These are phyloP conservation scores for Syzygium malaccense DNA, from an alignment of 441 rosid genomes.

Conservation along the genomic window DNA sequence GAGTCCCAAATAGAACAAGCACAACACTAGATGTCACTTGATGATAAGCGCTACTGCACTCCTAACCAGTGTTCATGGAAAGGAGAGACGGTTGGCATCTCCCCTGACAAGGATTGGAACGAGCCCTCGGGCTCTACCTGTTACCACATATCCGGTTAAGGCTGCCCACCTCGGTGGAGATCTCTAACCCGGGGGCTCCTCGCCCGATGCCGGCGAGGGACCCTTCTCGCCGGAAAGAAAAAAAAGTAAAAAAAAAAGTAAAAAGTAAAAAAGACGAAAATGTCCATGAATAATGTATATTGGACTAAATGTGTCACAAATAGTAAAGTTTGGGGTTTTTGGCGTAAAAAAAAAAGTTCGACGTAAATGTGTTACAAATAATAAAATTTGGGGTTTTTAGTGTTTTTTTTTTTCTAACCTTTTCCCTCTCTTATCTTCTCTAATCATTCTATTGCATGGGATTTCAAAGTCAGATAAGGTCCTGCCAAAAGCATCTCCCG, in stretches of 20 bases:
- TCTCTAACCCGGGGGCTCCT: slow-evolving; percentile 16
- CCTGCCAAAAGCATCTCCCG: rapidly evolving
- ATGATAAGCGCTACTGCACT: rapidly evolving
- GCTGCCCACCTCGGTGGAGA: slow-evolving; percentile 38
- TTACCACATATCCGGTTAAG: slow-evolving; percentile 39
- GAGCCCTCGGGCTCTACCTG: not conserved
- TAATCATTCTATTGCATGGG: not conserved
- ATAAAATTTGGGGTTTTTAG: too few species aligned
- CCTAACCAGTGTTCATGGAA: not conserved
- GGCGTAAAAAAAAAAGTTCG: too few species aligned
- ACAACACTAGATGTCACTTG: rapidly evolving
- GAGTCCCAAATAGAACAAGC: not conserved
- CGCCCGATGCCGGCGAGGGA: too few species aligned
- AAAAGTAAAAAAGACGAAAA: too few species aligned
- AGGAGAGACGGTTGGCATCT: slow-evolving; percentile 10
- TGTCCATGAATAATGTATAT: too few species aligned
- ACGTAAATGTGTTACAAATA: too few species aligned
- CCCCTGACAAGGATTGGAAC: not conserved
- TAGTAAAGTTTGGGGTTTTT: too few species aligned
- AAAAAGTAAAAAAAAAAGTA: too few species aligned
- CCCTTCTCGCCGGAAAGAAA: too few species aligned
- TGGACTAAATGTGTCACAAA: too few species aligned
- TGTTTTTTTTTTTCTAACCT: slow-evolving; percentile 7
- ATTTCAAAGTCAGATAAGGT: too few species aligned
- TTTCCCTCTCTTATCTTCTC: not conserved